phyloP scores from a whole-genome alignment of 2,329 filamentous ascomycete species.

The Curvularia verruculosa region DNA sequence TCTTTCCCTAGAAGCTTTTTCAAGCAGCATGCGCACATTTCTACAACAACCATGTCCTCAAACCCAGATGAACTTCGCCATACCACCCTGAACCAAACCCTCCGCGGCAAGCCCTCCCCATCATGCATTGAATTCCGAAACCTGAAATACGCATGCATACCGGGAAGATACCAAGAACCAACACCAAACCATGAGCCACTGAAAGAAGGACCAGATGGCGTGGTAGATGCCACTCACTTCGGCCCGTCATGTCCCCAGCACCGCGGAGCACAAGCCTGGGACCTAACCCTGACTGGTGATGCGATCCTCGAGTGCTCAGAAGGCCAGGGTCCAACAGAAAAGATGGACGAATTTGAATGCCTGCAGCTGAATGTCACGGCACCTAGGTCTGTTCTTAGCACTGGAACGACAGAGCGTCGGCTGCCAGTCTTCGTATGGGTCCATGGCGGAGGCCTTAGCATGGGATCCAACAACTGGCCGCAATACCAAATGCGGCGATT shows the following conservation, averaged over 20 bases:
- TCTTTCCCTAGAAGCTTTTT: background rate
- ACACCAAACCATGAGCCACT: conserved; percentile 21
- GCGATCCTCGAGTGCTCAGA: conserved; percentile 15
- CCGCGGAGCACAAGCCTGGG: conserved; percentile 37
- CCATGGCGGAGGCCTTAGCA: conserved; percentile 59
- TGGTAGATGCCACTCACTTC: conserved; percentile 44
- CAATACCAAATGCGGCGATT: conserved; percentile 56
- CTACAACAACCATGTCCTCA: conserved; percentile 1
- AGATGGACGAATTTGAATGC: conserved; percentile 46
- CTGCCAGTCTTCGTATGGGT: conserved; percentile 61
- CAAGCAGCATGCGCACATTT: background rate
- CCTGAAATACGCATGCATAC: conserved; percentile 46
- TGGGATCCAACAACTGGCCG: conserved; percentile 60
- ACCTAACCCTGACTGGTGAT: conserved; percentile 34
- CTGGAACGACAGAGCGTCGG: background rate
- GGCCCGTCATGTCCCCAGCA: conserved; percentile 49
- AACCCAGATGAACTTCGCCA: conserved; percentile 13
- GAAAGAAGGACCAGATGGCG: conserved; percentile 7
- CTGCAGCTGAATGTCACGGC: conserved; percentile 44
- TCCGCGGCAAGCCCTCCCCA: conserved; percentile 27
- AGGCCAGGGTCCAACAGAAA: conserved; percentile 27
- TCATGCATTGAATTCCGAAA: conserved; percentile 43
- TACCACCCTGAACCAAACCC: conserved; percentile 19
- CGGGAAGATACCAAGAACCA: conserved; percentile 42
- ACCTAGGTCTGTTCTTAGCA: conserved; percentile 22